Evolutionary conservation across 2,329 filamentous ascomycete genomes (phyloP).

Genomic region (Nigrospora osmanthi): DNA sequence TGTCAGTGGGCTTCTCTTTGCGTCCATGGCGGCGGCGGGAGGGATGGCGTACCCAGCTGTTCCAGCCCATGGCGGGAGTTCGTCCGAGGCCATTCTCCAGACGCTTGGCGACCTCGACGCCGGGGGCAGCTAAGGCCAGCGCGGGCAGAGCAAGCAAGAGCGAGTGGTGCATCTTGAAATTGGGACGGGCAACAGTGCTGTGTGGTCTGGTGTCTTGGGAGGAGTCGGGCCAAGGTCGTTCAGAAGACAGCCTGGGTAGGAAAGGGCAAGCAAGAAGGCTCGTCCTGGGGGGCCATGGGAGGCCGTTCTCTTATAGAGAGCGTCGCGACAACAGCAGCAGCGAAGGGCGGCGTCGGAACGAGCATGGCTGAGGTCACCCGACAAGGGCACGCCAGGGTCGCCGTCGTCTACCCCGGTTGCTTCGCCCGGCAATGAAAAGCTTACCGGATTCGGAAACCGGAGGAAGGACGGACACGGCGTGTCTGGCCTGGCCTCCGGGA

Average conservation of each 20-base stretch:
- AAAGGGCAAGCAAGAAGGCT: not conserved
- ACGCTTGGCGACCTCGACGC: not conserved
- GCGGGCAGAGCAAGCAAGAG: not conserved
- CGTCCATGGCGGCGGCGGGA: not conserved
- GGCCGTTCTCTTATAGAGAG: not conserved
- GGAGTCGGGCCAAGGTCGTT: too few relatives aligned
- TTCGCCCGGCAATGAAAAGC: too few relatives aligned
- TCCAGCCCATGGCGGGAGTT: conserved; percentile 11
- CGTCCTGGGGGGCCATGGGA: not conserved
- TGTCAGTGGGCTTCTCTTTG: not conserved
- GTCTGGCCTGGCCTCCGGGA: not conserved
- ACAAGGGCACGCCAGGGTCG: too few relatives aligned
- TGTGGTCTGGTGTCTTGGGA: too few relatives aligned
- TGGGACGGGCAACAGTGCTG: not conserved
- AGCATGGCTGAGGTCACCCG: too few relatives aligned
- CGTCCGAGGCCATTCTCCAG: conserved; percentile 9
- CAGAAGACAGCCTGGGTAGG: not conserved
- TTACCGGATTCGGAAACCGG: not conserved
- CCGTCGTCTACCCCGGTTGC: too few relatives aligned
- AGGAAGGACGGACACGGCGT: not conserved
- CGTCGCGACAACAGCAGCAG: not conserved
- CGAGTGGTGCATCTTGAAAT: not conserved
- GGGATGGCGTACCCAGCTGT: conserved; percentile 6
- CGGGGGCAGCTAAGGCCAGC: not conserved
- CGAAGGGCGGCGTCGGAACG: not conserved